Percentiles rank a stretch among this genome's conserved stretches.
These are phyloP conservation scores for Sordariomycetes sp. DNA, from an alignment of 2,329 filamentous ascomycete species.

Conservation along the genomic window DNA sequence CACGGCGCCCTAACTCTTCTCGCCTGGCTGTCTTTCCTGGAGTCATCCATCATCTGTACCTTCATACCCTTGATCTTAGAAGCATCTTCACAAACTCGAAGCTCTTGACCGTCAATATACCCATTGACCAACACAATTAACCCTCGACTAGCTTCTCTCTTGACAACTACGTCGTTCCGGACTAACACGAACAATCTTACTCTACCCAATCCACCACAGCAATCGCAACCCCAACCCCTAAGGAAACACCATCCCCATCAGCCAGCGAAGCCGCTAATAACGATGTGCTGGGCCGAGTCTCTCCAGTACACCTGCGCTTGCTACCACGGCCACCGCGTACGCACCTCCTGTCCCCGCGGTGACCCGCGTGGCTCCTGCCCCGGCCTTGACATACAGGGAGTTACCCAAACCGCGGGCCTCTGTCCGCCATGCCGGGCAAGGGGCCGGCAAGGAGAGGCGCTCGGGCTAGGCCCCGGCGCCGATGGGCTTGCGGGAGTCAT, in stretches of 20 bases:
- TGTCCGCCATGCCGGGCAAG: conserved; percentile 1
- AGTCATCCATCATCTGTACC: too few species aligned
- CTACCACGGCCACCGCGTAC: neutral
- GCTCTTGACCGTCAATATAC: too few species aligned
- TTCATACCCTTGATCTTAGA: too few species aligned
- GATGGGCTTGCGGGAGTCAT: neutral
- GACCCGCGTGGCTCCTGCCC: neutral
- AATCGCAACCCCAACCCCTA: neutral
- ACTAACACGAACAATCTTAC: neutral
- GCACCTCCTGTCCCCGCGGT: neutral
- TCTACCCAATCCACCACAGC: neutral
- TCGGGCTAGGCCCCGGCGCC: neutral
- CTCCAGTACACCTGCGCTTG: conserved; percentile 2
- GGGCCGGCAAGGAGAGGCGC: neutral
- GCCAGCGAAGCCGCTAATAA: neutral
- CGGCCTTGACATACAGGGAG: neutral
- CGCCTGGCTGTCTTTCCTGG: neutral
- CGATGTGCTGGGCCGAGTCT: conserved; percentile 1
- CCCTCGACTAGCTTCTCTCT: too few species aligned
- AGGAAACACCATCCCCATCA: neutral
- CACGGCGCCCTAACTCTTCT: neutral
- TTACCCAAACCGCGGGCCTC: neutral
- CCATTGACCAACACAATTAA: too few species aligned
- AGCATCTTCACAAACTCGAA: too few species aligned
- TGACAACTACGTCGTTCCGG: too few species aligned